phyloP scores from a whole-genome alignment of 148 eudicot genomes.

The Camellia sinensis region DNA sequence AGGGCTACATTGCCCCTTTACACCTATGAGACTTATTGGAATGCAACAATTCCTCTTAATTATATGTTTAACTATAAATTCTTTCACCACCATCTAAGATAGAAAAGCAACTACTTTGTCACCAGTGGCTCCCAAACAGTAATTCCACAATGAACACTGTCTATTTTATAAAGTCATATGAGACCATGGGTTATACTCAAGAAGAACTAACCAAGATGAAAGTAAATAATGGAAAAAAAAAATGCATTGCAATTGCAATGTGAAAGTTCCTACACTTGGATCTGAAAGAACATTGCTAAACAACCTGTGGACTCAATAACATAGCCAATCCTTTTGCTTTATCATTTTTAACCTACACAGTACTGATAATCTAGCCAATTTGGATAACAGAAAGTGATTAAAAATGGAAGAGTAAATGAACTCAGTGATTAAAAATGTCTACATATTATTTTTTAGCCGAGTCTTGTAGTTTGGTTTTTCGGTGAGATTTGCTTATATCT shows the following conservation, averaged over 20 bases:
- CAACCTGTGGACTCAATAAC: neutral
- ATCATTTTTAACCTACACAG: neutral
- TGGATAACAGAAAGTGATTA: no score
- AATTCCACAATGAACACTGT: neutral
- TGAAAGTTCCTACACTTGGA: neutral
- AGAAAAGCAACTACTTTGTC: neutral
- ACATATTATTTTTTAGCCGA: neutral
- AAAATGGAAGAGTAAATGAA: neutral
- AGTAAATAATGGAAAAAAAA: neutral
- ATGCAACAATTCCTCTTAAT: neutral
- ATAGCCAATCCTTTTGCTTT: neutral
- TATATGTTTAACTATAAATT: neutral
- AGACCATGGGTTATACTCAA: constrained; percentile 2
- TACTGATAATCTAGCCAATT: neutral
- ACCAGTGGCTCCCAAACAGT: neutral
- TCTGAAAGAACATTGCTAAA: neutral
- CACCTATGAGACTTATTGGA: neutral
- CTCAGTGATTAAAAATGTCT: neutral
- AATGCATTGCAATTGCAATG: neutral
- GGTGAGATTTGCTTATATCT: neutral
- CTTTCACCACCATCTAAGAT: neutral
- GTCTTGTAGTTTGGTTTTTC: neutral
- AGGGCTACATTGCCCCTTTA: neutral
- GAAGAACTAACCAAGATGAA: constrained; percentile 1
- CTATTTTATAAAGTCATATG: neutral